Evolutionary conservation across 495 filamentous ascomycete genomes (phyloP), one percentile per base, ranked within the genome.

Genomic region (Trichoderma asperelloides): DNA sequence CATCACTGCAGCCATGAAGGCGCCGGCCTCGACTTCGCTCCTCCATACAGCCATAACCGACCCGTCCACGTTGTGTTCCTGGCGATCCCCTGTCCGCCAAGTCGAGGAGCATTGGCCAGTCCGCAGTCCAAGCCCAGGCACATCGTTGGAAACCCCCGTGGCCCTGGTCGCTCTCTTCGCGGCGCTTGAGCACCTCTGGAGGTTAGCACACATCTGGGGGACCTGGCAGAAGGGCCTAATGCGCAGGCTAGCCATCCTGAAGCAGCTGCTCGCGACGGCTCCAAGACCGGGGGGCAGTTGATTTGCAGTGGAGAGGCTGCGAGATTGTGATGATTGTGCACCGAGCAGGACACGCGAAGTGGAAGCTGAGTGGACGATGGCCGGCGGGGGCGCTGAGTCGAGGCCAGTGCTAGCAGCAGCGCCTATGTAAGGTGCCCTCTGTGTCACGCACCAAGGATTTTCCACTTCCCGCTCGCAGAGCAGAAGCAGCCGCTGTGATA

Each of bases 61-160:
- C 55, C 16, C 25, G 55, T 28, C 55, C 55, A 60, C 55, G 55
- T 60, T 60, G 55, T 30, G 55, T 60, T 60, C 55, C 55, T 60
- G 55, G 55, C 55, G 16, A 18, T 12, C 23, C 55, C 55, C 55
- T 60, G 55, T 28, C 21, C 8, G 55, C 55, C 23, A 60, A 60
- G 55, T 12, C 27, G 23, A 25, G 27, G 13, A 55, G 49, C 49
- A n/a, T 21, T 21, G 49, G 55, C 23, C 23, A 30, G 21, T 25
- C 27, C 3, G 25, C 23, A 27, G 21, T 21, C n/a, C 55, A 25
- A 28, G 55, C 27, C 55, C 11, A 25, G 55, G 49, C n/a, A 21
- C 49, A n/a, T 55, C 49, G 49, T 11, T 55, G n/a, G 49, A 55
- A 55, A 55, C 4, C 16, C 21, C 49, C 16, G 16, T 55, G 4